Evolutionary conservation across 352 stramenopile species (phyloP).

Genomic region (Phytopythium boreale): DNA sequence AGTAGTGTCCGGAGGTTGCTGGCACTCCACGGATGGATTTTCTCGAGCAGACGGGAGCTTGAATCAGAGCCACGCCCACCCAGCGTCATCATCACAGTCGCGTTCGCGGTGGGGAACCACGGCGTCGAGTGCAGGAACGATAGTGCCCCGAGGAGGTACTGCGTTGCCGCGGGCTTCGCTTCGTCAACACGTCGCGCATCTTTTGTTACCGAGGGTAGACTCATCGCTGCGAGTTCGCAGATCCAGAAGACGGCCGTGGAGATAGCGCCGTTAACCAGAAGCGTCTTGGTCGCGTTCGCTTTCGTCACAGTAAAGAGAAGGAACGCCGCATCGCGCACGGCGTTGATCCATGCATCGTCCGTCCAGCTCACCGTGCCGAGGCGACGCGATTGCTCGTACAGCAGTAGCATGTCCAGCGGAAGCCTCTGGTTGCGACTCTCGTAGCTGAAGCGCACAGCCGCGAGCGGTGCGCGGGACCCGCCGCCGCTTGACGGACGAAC

Average conservation of each 20-base stretch:
- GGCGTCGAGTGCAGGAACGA: constrained; percentile 20
- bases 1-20: constrained; percentile 13
- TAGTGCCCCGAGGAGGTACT: constrained; percentile 25
- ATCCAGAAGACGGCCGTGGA: constrained; percentile 7
- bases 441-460: constrained; percentile 27
- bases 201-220: neutral
- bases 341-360: neutral
- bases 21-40: constrained; percentile 12
- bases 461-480: neutral
- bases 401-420: constrained; percentile 18
- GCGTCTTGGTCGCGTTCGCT: constrained; percentile 25
- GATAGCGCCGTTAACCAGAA: constrained; percentile 13
- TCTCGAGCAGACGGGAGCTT: neutral
- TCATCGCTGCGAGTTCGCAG: constrained; percentile 8
- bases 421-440: constrained; percentile 19
- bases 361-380: neutral
- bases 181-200: constrained; percentile 1
- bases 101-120: constrained; percentile 1
- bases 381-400: constrained; percentile 12
- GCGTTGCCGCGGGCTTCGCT: constrained; percentile 11
- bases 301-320: constrained; percentile 32
- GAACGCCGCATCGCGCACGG: constrained; percentile 15
- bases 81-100: neutral
- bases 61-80: neutral
- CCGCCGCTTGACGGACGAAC: constrained; percentile 3